Percentiles rank a stretch among this genome's conserved stretches.
Evolutionary conservation across 2,329 filamentous ascomycete genomes (phyloP).

Genomic region (Ophiostoma quercus): DNA sequence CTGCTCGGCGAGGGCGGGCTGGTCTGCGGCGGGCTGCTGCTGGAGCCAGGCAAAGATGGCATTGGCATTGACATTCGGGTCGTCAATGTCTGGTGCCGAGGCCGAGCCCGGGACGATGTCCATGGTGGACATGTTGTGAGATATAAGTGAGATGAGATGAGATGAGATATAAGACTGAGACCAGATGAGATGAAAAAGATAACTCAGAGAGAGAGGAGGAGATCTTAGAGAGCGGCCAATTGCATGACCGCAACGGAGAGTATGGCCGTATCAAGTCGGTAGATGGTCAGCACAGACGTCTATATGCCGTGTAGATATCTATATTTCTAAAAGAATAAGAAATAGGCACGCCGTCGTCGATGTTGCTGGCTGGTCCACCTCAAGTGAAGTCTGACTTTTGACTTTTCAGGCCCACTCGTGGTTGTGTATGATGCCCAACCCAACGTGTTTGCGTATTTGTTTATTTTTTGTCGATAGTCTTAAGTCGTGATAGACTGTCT

Average conservation of each 20-base stretch:
- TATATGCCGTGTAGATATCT: neutral
- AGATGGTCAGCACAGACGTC: too few relatives aligned
- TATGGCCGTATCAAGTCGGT: constrained; percentile 1
- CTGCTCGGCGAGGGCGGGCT: constrained; percentile 19
- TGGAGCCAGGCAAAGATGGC: constrained; percentile 30
- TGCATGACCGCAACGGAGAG: constrained; percentile 17
- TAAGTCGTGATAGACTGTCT: neutral
- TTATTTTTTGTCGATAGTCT: neutral
- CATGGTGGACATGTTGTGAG: neutral
- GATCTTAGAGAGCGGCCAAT: neutral
- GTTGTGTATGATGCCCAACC: neutral
- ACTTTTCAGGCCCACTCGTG: constrained; percentile 11
- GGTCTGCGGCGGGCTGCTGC: constrained; percentile 25
- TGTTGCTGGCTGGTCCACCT: neutral
- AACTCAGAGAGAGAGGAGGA: neutral
- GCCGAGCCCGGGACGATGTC: too few relatives aligned
- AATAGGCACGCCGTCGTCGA: neutral
- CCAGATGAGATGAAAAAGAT: neutral
- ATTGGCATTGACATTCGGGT: constrained; percentile 30
- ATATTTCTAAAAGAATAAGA: neutral
- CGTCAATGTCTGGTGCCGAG: constrained; percentile 26
- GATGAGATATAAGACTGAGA: neutral
- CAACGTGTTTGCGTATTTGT: neutral
- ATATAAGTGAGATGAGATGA: constrained; percentile 5
- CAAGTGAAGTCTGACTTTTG: neutral